These are phyloP conservation scores for Paramecium biaurelia DNA, from an alignment of 73 alveolate genomes.

Conservation along the genomic window DNA sequence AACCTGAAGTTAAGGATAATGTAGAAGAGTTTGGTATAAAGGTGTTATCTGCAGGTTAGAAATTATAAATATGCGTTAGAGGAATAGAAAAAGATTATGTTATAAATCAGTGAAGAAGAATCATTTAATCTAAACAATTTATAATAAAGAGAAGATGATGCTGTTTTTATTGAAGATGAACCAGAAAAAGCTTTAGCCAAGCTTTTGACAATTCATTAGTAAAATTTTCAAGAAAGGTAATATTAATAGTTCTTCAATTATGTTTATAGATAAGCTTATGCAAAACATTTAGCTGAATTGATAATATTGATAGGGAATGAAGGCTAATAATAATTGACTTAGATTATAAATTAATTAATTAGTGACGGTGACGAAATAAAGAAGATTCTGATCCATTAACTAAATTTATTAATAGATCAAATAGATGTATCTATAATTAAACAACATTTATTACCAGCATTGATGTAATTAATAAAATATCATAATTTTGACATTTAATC, in stretches of 20 bases:
- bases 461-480: background rate
- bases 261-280: constrained; percentile 24
- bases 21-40: constrained; percentile 41
- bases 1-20: constrained; percentile 12
- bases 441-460: background rate
- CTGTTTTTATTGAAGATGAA: constrained; percentile 33
- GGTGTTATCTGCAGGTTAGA: constrained; percentile 8
- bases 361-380: constrained; percentile 8
- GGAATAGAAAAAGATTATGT: constrained; percentile 17
- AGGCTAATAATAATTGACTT: background rate
- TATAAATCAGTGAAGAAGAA: background rate
- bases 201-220: background rate
- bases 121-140: background rate
- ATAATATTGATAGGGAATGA: background rate
- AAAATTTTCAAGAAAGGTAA: background rate
- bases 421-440: background rate
- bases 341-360: background rate
- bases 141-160: background rate
- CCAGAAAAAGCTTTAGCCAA: constrained; percentile 16
- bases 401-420: background rate
- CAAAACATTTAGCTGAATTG: constrained; percentile 5
- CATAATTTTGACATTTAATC: constrained; percentile 25
- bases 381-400: background rate
- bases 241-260: background rate
- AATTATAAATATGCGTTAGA: background rate